A percentile compares a stretch with the other conserved stretches of the same genome.
Evolutionary conservation across 2,329 filamentous ascomycete genomes (phyloP).

Genomic region (Teratosphaeria destructans): DNA sequence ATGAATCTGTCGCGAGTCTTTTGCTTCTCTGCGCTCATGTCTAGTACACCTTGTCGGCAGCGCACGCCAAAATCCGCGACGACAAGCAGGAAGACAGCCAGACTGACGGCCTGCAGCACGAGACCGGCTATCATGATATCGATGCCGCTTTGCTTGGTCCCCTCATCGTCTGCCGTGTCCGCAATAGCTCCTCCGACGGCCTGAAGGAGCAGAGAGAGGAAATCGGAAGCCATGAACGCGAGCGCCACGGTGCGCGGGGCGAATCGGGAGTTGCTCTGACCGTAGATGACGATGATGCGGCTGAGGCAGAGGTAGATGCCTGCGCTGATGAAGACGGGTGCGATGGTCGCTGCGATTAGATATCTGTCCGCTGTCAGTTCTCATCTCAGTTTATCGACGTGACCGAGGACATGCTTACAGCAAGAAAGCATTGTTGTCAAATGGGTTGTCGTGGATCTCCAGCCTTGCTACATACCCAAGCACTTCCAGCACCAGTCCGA

Average conservation of each 20-base stretch:
- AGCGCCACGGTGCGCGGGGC: slow-evolving; percentile 33
- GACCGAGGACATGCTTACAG: slow-evolving; percentile 28
- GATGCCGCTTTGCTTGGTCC: slow-evolving; percentile 35
- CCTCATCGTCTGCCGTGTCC: slow-evolving; percentile 33
- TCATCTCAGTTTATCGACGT: not conserved
- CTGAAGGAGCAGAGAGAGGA: slow-evolving; percentile 46
- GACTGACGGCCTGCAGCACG: slow-evolving; percentile 43
- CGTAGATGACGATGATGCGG: slow-evolving; percentile 47
- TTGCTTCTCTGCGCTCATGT: slow-evolving; percentile 10
- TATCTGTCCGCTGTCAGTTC: slow-evolving; percentile 29
- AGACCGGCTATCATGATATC: slow-evolving; percentile 49
- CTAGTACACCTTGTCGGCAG: slow-evolving; percentile 5
- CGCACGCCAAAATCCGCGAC: slow-evolving; percentile 23
- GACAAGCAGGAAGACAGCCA: slow-evolving; percentile 36
- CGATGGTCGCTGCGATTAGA: slow-evolving; percentile 47
- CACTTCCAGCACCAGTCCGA: slow-evolving; percentile 40
- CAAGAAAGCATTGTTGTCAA: slow-evolving; percentile 39
- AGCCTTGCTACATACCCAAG: slow-evolving; percentile 48
- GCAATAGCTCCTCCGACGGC: slow-evolving; percentile 49
- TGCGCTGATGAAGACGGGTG: slow-evolving; percentile 46
- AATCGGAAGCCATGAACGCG: slow-evolving; percentile 48
- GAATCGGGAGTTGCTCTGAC: slow-evolving; percentile 23
- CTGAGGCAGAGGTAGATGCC: slow-evolving; percentile 49
- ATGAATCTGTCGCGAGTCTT: slow-evolving; percentile 30
- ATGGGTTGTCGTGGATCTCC: slow-evolving; percentile 44